Conservation (phyloP, 2,329 filamentous ascomycete genomes). For the Diplodia corticola region DNA sequence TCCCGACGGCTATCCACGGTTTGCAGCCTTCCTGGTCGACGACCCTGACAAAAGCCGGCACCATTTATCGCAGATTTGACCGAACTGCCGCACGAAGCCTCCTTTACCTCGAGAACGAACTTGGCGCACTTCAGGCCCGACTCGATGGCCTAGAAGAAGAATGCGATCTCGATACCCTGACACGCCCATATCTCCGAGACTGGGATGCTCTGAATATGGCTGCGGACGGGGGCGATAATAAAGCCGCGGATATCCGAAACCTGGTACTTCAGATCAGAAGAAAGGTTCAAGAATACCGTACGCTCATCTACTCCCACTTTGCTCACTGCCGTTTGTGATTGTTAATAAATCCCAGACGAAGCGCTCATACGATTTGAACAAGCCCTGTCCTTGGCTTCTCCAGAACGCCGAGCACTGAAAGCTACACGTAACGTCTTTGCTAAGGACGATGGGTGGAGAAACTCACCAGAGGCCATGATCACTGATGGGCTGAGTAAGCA, state of each 20-base stretch:
- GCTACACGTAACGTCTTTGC: neutral
- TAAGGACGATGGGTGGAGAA: neutral
- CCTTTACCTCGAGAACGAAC: conserved; percentile 15
- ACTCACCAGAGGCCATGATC: neutral
- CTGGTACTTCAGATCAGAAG: neutral
- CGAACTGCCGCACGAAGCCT: conserved; percentile 4
- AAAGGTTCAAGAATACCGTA: neutral
- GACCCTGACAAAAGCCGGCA: neutral
- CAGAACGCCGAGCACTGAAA: neutral
- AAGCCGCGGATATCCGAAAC: neutral
- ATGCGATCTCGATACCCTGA: too few species aligned
- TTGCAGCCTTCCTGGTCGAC: neutral
- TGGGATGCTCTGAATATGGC: neutral
- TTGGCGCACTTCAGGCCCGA: neutral
- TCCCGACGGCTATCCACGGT: neutral
- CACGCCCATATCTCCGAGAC: neutral
- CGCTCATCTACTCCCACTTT: fast-evolving
- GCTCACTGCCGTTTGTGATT: neutral
- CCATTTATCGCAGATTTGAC: conserved; percentile 19
- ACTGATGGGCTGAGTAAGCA: neutral
- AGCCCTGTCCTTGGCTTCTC: neutral
- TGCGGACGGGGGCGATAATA: neutral
- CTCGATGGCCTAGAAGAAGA: neutral
- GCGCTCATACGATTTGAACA: neutral
- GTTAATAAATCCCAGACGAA: neutral